These are phyloP conservation scores for Prunus salicina DNA, from an alignment of 306 rosid species.

Conservation along the genomic window DNA sequence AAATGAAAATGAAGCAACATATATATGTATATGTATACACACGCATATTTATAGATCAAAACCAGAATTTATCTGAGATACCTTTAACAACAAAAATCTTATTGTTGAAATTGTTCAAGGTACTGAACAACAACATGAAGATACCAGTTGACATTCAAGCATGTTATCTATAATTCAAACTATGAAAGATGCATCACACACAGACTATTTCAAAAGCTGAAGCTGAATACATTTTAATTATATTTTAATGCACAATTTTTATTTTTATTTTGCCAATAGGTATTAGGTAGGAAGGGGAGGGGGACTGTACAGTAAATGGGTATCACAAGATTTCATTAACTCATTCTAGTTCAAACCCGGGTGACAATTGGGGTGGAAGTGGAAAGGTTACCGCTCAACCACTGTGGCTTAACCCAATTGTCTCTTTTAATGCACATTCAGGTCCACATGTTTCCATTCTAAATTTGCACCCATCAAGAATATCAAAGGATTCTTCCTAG, in stretches of 20 bases:
- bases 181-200: not conserved
- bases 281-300: too few species aligned
- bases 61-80: not conserved
- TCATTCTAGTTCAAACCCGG: too few species aligned
- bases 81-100: not conserved
- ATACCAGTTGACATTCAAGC: not conserved
- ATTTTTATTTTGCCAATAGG: too few species aligned
- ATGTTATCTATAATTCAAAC: not conserved
- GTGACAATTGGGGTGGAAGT: too few species aligned
- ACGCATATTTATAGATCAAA: not conserved
- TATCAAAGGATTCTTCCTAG: not conserved
- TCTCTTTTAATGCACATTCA: not conserved
- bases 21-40: not conserved
- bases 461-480: not conserved
- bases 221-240: not conserved
- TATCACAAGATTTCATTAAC: too few species aligned
- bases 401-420: too few species aligned
- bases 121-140: not conserved
- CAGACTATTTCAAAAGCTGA: not conserved
- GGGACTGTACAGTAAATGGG: too few species aligned
- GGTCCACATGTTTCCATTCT: not conserved
- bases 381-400: too few species aligned
- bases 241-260: too few species aligned
- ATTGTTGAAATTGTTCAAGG: not conserved
- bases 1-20: slow-evolving; percentile 15